Base-by-base conservation (phyloP, 192 early-diverging fungal genomes). In the Rhizophagus sp. region DNA sequence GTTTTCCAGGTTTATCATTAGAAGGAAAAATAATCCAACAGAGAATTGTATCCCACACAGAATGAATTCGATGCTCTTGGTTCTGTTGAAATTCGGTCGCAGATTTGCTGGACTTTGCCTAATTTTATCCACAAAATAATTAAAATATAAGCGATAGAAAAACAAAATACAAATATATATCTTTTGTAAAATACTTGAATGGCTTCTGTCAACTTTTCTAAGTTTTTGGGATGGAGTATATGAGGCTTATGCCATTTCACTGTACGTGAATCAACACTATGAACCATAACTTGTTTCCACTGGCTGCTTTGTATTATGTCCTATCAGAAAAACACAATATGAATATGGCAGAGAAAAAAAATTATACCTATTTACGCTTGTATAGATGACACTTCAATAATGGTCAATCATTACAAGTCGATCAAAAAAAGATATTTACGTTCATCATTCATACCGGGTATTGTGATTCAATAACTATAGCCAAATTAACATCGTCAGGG, bases 61-160 rank as follows among this genome's bases (percentile, higher is more conserved):
- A 90, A 84, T 97, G 97, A 73, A 96, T 83, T 80, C 93, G 89
- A 57, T 94, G 34, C 62, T 79, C 78, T 57, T 67, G 66, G 44
- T 79, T 57, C 33, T 79, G 78, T 19, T 68, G 57, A 61, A 36
- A 39, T 30, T 34, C 47, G 11, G 64, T 9, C 2, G n/a, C 63
- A 7, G 4, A 6, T 39, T 64, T 25, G 5, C 30, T n/a, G 9
- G 73, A 0, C 30, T 62, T 62, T n/a, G 50, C 61, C 73, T 62
- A 62, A 34, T 9, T 27, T 33, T 33, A 61, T 33, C 17, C 39
- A 39, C 5, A 39, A 5, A 52, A 34, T 34, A 15, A 30, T 34
- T 12, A 24, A 36, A 33, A 36, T 33, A 33, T 61, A 1, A 1
- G 7, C 15, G 13, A 30, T 10, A 22, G 30, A 34, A 36, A 61